These are phyloP conservation scores for Dichotomocladium elegans DNA, from an alignment of 371 early-diverging fungal species.

Conservation along the genomic window DNA sequence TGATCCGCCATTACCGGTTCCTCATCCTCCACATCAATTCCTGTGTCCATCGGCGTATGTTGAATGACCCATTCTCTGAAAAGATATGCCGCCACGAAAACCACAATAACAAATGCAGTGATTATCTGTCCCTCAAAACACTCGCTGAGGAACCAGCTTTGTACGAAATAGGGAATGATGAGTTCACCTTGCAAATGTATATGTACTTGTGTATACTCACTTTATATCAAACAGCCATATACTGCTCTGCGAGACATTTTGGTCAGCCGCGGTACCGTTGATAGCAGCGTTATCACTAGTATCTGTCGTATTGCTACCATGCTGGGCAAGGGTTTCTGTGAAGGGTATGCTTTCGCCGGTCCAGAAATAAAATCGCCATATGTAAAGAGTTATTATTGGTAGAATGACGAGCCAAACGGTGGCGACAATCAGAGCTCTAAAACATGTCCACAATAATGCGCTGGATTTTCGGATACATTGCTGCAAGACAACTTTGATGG, in stretches of 20 bases:
- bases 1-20: conserved; percentile 12
- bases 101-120: conserved; percentile 67
- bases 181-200: not conserved
- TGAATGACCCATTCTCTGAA: conserved; percentile 87
- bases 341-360: conserved; percentile 54
- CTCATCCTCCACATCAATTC: conserved; percentile 15
- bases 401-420: conserved; percentile 81
- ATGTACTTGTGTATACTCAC: not conserved
- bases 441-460: conserved; percentile 19
- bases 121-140: conserved; percentile 89
- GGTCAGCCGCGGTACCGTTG: not conserved
- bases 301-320: not conserved
- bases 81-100: conserved; percentile 74
- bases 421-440: conserved; percentile 56
- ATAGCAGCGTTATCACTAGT: not conserved
- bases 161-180: not conserved
- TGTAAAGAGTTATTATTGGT: conserved; percentile 80
- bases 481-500: conserved; percentile 45
- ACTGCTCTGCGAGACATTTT: not conserved
- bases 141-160: conserved; percentile 72
- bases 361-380: conserved; percentile 79
- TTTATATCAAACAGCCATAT: not conserved
- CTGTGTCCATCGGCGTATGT: conserved; percentile 57
- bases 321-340: conserved; percentile 1
- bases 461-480: conserved; percentile 41